Evolutionary conservation across 768 basidiomycete genomes (phyloP).

Genomic region (Cyclocybe cylindracea): DNA sequence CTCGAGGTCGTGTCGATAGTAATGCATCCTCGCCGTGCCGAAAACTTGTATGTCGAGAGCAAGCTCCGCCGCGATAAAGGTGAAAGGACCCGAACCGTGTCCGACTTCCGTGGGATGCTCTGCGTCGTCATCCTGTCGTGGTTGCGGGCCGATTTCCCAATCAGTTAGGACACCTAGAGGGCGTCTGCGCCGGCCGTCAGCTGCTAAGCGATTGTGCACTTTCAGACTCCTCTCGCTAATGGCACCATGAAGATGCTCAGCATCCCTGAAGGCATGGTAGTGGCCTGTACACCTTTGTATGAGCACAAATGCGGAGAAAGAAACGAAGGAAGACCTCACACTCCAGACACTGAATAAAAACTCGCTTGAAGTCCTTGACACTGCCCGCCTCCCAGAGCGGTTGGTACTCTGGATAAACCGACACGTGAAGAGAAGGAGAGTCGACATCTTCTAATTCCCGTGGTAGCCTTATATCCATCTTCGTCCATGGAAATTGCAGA

Average conservation of each 20-base stretch:
- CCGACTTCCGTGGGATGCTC: no score
- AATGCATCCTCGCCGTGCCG: no score
- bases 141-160: no score
- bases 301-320: not conserved
- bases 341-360: not conserved
- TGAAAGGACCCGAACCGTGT: no score
- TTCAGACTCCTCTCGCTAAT: not conserved
- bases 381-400: not conserved
- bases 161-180: no score
- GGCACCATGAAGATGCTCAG: not conserved
- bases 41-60: no score
- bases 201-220: no score
- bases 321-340: not conserved
- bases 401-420: not conserved
- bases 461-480: not conserved
- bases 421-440: not conserved
- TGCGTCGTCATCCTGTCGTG: no score
- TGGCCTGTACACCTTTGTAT: not conserved
- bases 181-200: no score
- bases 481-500: not conserved
- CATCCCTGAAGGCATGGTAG: not conserved
- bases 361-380: not conserved
- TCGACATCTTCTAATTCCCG: not conserved
- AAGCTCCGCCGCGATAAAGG: no score
- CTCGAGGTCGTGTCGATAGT: no score